Evolutionary conservation across 2,329 filamentous ascomycete species (phyloP).

Genomic region (Botrytis sinoallii): DNA sequence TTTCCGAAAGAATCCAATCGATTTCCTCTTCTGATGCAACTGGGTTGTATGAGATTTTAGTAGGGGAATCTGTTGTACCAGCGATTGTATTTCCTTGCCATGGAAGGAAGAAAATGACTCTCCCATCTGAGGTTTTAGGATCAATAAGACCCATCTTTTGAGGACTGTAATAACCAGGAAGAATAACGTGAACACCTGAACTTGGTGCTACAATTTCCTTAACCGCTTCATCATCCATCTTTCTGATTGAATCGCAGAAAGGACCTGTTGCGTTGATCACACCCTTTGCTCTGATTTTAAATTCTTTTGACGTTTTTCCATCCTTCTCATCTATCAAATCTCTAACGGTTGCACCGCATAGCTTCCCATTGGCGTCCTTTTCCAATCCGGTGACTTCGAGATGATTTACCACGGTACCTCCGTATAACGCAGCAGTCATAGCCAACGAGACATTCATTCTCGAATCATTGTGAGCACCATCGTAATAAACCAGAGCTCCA

Average conservation of each 20-base stretch:
- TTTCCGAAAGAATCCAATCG: conserved; percentile 81
- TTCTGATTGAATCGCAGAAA: conserved; percentile 80
- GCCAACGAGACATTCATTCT: conserved; percentile 88
- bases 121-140: conserved; percentile 79
- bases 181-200: conserved; percentile 80
- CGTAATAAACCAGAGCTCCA: conserved; percentile 85
- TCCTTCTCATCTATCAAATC: conserved; percentile 67
- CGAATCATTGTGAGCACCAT: conserved; percentile 88
- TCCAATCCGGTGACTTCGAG: conserved; percentile 73
- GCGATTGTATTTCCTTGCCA: conserved; percentile 94
- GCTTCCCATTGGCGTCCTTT: conserved; percentile 68
- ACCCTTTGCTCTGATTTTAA: conserved; percentile 73
- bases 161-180: conserved; percentile 83
- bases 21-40: conserved; percentile 80
- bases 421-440: conserved; percentile 85
- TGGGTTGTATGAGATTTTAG: conserved; percentile 68
- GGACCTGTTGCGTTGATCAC: conserved; percentile 87
- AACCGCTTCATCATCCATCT: conserved; percentile 71
- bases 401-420: conserved; percentile 79
- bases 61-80: conserved; percentile 79
- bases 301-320: conserved; percentile 59
- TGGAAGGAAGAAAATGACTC: conserved; percentile 89
- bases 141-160: conserved; percentile 86
- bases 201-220: conserved; percentile 81
- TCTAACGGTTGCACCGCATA: conserved; percentile 71